phyloP scores from a whole-genome alignment of 2,329 filamentous ascomycete species.

The Aplosporella prunicola region DNA sequence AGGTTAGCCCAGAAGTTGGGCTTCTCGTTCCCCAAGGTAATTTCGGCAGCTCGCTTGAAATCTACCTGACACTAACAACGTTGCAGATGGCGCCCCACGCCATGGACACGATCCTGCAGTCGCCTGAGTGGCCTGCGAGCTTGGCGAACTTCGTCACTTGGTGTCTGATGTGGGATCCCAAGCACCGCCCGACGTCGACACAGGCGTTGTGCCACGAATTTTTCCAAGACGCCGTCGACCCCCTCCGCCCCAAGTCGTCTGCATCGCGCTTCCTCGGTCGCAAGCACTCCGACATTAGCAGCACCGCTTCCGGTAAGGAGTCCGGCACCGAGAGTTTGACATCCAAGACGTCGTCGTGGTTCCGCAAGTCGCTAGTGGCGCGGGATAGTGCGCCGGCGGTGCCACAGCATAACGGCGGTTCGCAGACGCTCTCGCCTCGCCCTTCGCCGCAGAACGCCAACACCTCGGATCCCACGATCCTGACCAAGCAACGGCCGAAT shows the following conservation, averaged over 20 bases:
- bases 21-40: slow-evolving; percentile 86
- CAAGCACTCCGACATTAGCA: slow-evolving; percentile 77
- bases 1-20: slow-evolving; percentile 89
- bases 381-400: slow-evolving; percentile 59
- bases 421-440: slow-evolving; percentile 33
- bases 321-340: slow-evolving; percentile 51
- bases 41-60: slow-evolving; percentile 10
- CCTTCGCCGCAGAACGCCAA: slow-evolving; percentile 36
- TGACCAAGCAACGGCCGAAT: slow-evolving; percentile 46
- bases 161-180: slow-evolving; percentile 99
- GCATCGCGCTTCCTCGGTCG: slow-evolving; percentile 74
- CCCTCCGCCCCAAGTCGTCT: slow-evolving; percentile 82
- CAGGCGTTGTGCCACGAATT: slow-evolving; percentile 96
- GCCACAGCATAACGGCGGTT: slow-evolving; percentile 31
- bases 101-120: slow-evolving; percentile 85
- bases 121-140: slow-evolving; percentile 83
- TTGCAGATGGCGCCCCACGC: slow-evolving; percentile 86
- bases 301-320: slow-evolving; percentile 55
- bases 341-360: slow-evolving; percentile 84
- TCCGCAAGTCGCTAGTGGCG: slow-evolving; percentile 85
- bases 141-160: slow-evolving; percentile 92
- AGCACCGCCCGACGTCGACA: slow-evolving; percentile 77
- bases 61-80: slow-evolving; percentile 11
- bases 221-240: slow-evolving; percentile 86
- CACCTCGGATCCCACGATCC: slow-evolving; percentile 33